Evolutionary conservation across 2,329 filamentous ascomycete species (phyloP), one percentile per base, ranked within the genome.

Genomic region (Talaromyces piceae): DNA sequence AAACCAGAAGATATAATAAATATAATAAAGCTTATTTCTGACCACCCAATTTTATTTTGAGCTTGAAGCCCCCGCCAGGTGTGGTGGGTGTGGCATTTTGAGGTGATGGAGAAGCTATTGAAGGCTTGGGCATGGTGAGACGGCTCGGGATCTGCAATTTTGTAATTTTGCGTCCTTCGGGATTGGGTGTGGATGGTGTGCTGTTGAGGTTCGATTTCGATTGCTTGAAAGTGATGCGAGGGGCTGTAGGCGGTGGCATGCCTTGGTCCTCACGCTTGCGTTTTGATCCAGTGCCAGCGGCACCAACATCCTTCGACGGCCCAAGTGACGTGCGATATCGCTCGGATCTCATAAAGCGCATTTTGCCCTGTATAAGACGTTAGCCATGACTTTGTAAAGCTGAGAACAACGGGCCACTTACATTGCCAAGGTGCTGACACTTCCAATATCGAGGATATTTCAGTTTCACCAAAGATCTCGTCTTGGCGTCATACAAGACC

Each of bases 371-470:
- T 18, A n/a, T 13, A 51, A 8, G 41, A 16, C n/a, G 22, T 54
- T 27, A 47, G 49, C 47, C 44, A 39, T 13, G 5, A 41, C 5
- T 20, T 11, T 37, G 44, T 41, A 8, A 18, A 41, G 18, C 41
- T 22, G 11, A 39, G 4, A 31, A n/a, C 22, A 33, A 28, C 33
- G 2, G 13, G 11, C 3, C 18, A 43, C 62, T 59, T 60, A 74
- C 78, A 58, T 76, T 74, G 49, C 80, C 80, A 20, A 76, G 54
- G 57, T 81, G 69, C 57, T 76, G 65, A 26, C 74, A 73, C 50
- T 67, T 73, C 77, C 78, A 84, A 60, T 79, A 82, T 11, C 73
- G 74, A 23, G 81, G 82, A 51, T 77, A 75, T 53, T 72, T 73
- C 47, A 84, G 59, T 8, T 59, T 67, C n/a, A 82, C 68, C 18